Base-by-base conservation (phyloP, 129 eudicot genomes). In the Flaveria bidentis region DNA sequence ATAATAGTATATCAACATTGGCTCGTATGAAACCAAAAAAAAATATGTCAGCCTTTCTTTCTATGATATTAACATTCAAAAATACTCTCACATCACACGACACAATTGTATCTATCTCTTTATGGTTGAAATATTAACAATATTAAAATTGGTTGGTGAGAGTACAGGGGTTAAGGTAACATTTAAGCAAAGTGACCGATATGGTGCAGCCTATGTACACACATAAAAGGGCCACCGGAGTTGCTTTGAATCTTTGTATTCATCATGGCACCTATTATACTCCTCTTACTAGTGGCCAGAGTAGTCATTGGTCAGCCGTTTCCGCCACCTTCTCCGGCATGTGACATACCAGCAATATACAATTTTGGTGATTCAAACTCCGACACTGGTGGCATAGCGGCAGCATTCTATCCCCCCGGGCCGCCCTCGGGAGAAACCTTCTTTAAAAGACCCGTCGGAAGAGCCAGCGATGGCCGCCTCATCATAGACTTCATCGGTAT, bases 301-400 rank as follows among this genome's bases (percentile, higher is more conserved):
- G 64, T 74, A 74, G 53, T 70, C 79, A 73, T 36, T 33, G 64
- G 80, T 1, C 63, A 73, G 18, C 70, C 73, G 12, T 46, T 53
- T 52, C 78, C 84, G 17, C 25, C 83, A 10, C 75, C 73, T 49
- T 79, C 75, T 51, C 72, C 74, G 9, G 8, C 74, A 14, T 86
- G 94, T 55, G 12, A 79, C 57, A 81, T 75, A 53, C 95, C 89
- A 2, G 88, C 90, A 39, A 85, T 91, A 15, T 91, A 85, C 87
- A 91, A 91, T 80, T 91, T 91, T 28, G 96, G 97, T 1, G 97
- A 91, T 73, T 91, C 97, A n/a, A 91, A 91, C 62, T 91, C 96
- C 0, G 97, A 91, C 72, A 88, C 97, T 16, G 97, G 97, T 25
- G 89, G 90, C 36, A 84, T 78, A 12, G 81, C 96, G 9, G 95